Base-by-base conservation (phyloP, 805 yeast species). In the Lipomyces anomalus region DNA sequence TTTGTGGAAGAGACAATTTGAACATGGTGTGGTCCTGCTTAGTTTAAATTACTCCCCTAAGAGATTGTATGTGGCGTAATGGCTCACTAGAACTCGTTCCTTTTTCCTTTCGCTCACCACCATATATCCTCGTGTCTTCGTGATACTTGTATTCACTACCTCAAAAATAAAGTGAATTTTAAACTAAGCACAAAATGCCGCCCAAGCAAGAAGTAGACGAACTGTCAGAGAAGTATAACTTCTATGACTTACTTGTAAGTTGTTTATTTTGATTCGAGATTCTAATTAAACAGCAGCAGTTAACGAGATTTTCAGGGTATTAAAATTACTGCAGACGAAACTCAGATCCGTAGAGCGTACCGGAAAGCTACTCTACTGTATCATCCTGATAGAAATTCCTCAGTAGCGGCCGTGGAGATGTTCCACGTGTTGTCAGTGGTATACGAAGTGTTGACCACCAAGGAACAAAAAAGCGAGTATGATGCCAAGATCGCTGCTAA, bases 361-460 rank as follows among this genome's bases (percentile, higher is more conserved):
- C 74, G 95, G 53, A 83, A 78, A 56, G 71, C 87, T 38, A 97
- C 97, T 16, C 71, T 90, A 35, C 70, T 72, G 48, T 78, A 81
- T 60, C 97, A 90, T 64, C 97, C 97, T 0, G 97, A 90, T 65
- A 90, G 92, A 61, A 88, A 79, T 3, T 61, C 76, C 1, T 70
- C 95, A 47, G 82, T 82, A 60, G 81, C 71, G 7, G 70, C 79
- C 17, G 84, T 94, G 3, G 96, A 86, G 61, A 89, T 89, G 68
- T 92, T 92, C 71, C 92, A 92, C 66, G 94, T 90, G 61, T 84
- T 92, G 38, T 83, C 95, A 18, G 96, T 89, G 65, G 98, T 97
- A 1, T 89, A 83, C 63, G 97, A 90, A 62, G 87, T 90, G 48
- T 71, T 90, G 53, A 76, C 85, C 45, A 83, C 84, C 63, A 72